Base-by-base conservation (phyloP, 805 yeast genomes). In the Zygosaccharomyces kombuchaensis region DNA sequence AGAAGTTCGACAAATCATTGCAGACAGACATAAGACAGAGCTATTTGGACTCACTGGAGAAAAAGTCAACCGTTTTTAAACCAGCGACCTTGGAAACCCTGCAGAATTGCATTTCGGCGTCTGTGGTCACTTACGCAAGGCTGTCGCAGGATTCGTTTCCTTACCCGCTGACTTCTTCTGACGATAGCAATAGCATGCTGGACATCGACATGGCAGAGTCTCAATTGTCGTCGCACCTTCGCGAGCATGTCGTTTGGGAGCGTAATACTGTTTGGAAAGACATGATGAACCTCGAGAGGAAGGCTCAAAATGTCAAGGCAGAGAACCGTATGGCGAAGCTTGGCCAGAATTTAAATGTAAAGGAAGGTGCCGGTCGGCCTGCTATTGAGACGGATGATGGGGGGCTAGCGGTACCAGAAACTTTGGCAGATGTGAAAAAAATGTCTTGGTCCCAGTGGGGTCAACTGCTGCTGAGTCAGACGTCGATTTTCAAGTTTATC, bases 191-290 rank as follows among this genome's bases (percentile, higher is more conserved):
- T 21, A 44, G 48, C 34, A 44, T 48, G 26, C 38, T 56, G 13
- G 55, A 47, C n/a, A 40, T 47, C 12, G 66, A 59, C 3, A 60
- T 57, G 36, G 85, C 90, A 0, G 70, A 69, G 43, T 57, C 61
- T 34, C 79, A 74, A 65, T 65, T 81, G 35, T 67, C 74, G 44
- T 59, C 77, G 48, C 76, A 79, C 68, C 68, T 91, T 52, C 75
- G 97, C 52, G 99, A 91, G 58, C 95, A 91, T 64, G 86, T 91
- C 29, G 96, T 90, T 14, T 91, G 96, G 95, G 98, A 91, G 68
- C 77, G 99, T 65, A 89, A 89, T 63, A 91, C 97, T 0, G 97
- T 91, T 23, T 91, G 99, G 99, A 82, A 93, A 62, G 97, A 91
- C 65, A 82, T 91, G 84, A 84, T 91, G 62, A 91, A 93, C 17